These are phyloP conservation scores for Monosporascus cannonballus DNA, from an alignment of 2,329 filamentous ascomycete genomes.

Conservation along the genomic window DNA sequence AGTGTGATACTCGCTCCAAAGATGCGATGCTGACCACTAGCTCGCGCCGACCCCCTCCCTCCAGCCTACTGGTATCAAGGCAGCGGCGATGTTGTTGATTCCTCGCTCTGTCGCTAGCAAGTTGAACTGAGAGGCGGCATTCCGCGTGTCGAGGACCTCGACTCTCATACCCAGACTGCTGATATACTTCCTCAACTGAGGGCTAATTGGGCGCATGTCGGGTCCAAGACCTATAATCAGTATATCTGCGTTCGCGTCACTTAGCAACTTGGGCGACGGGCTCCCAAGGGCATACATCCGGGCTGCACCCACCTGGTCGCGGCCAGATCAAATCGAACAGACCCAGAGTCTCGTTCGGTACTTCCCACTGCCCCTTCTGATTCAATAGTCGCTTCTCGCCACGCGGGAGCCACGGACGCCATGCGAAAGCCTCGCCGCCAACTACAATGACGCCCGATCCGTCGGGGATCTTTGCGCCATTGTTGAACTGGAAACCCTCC, in stretches of 20 bases:
- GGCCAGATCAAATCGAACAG: constrained; percentile 77
- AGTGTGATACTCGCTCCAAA: background rate
- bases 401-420: constrained; percentile 69
- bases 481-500: constrained; percentile 84
- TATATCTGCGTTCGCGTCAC: constrained; percentile 53
- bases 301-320: constrained; percentile 63
- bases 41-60: constrained; percentile 48
- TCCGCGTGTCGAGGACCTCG: constrained; percentile 86
- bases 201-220: constrained; percentile 68
- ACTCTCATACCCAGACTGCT: constrained; percentile 75
- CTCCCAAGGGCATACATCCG: background rate
- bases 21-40: constrained; percentile 4
- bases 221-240: constrained; percentile 83
- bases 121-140: constrained; percentile 93
- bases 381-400: constrained; percentile 54
- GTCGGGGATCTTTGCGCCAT: constrained; percentile 63
- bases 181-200: constrained; percentile 65
- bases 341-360: constrained; percentile 64
- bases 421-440: constrained; percentile 80
- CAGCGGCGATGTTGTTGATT: constrained; percentile 77
- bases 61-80: constrained; percentile 83
- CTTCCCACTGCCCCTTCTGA: constrained; percentile 73
- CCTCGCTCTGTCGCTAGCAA: constrained; percentile 90
- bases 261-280: background rate
- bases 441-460: constrained; percentile 73